phyloP scores from a whole-genome alignment of 176 grass and related monocot genomes.

The Carex cristatella region DNA sequence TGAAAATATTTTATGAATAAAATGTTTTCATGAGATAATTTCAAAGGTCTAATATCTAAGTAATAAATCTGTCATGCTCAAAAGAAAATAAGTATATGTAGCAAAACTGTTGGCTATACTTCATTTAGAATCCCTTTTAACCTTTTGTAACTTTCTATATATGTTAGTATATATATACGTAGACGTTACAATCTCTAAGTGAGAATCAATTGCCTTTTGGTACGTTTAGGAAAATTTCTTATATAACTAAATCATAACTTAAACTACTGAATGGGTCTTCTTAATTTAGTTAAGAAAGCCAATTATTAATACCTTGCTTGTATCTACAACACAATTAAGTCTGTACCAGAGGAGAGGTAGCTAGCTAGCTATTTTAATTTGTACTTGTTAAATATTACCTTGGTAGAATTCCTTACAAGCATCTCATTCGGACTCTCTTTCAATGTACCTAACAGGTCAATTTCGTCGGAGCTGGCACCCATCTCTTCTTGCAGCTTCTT shows the following conservation, averaged over 20 bases:
- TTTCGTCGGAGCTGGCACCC: slow-evolving; percentile 22
- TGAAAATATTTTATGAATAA: too few species aligned
- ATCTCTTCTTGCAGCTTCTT: slow-evolving; percentile 55
- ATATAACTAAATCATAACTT: neutral
- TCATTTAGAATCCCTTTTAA: neutral
- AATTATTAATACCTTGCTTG: neutral
- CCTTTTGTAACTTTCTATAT: neutral
- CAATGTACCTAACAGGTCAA: slow-evolving; percentile 35
- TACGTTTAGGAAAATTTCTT: neutral
- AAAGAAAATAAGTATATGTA: neutral
- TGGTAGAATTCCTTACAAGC: slow-evolving; percentile 53
- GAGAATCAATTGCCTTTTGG: neutral
- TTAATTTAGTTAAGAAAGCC: neutral
- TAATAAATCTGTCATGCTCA: too few species aligned
- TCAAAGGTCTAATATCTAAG: neutral
- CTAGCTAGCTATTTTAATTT: neutral
- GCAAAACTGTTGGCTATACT: neutral
- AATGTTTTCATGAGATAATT: neutral
- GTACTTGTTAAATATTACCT: slow-evolving; percentile 23
- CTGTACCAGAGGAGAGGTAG: neutral
- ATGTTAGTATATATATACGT: neutral
- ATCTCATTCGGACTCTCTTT: slow-evolving; percentile 41
- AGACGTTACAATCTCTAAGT: neutral
- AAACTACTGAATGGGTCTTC: neutral
- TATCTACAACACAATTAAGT: neutral